A percentile compares a stretch with the other conserved stretches of the same genome.
Conservation (phyloP, 2,329 filamentous ascomycete species). For the Penicillium sp. region DNA sequence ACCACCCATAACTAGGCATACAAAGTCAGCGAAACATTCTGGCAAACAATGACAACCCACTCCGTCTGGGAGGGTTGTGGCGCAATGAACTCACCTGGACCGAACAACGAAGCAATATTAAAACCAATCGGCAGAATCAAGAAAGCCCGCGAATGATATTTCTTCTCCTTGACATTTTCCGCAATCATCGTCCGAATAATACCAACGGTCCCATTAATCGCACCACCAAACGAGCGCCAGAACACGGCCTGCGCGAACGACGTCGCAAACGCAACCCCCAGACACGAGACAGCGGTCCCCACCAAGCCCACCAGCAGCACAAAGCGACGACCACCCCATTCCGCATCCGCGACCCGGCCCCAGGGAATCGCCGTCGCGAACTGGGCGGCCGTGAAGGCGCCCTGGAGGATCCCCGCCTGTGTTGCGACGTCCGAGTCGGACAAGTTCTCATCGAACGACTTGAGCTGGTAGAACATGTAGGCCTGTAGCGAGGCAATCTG, state of each 20-base stretch:
- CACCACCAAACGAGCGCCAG: constrained; percentile 67
- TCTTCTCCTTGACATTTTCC: constrained; percentile 71
- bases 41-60: not conserved
- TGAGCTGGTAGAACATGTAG: constrained; percentile 84
- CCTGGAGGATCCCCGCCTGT: constrained; percentile 74
- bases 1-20: constrained; percentile 60
- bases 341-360: constrained; percentile 69
- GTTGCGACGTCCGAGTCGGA: constrained; percentile 65
- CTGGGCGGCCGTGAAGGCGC: constrained; percentile 76
- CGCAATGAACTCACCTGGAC: constrained; percentile 43
- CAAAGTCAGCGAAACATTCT: constrained; percentile 3
- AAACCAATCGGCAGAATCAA: constrained; percentile 66
- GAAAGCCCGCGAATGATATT: constrained; percentile 58
- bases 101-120: constrained; percentile 62
- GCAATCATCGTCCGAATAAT: constrained; percentile 73
- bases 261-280: constrained; percentile 68
- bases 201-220: constrained; percentile 70
- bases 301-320: constrained; percentile 74
- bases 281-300: constrained; percentile 65
- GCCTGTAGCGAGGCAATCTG: constrained; percentile 50
- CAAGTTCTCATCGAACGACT: constrained; percentile 65
- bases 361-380: constrained; percentile 80
- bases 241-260: constrained; percentile 65
- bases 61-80: constrained; percentile 22
- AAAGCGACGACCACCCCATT: constrained; percentile 69